These are phyloP conservation scores for Tuber microsphaerosporum DNA, from an alignment of 495 filamentous ascomycete genomes.

Conservation along the genomic window DNA sequence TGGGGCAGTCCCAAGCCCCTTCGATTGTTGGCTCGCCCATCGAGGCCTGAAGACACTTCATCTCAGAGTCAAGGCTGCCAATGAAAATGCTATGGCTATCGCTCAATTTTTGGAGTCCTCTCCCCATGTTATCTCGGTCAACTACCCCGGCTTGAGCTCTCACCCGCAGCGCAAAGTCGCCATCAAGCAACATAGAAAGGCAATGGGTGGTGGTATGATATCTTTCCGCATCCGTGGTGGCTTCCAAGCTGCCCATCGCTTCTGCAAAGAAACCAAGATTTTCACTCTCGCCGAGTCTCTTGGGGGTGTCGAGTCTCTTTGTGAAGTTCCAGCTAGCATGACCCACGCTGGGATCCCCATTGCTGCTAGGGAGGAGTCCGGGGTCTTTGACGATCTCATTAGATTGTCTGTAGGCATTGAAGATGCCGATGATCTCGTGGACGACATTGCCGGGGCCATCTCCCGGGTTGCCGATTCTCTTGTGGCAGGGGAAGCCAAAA, in stretches of 20 bases:
- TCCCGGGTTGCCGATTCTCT: constrained; percentile 61
- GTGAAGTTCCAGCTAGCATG: constrained; percentile 89
- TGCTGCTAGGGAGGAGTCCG: constrained; percentile 80
- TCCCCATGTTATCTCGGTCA: constrained; percentile 77
- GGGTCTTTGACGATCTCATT: constrained; percentile 96
- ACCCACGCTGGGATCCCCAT: constrained; percentile 91
- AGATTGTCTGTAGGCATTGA: constrained; percentile 90
- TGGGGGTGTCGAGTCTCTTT: constrained; percentile 85
- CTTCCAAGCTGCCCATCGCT: constrained; percentile 74
- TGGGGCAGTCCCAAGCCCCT: constrained; percentile 85
- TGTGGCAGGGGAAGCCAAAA: constrained; percentile 40
- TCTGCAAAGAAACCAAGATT: constrained; percentile 82
- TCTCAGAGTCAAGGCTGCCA: constrained; percentile 77
- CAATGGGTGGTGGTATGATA: constrained; percentile 95
- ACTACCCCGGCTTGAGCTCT: constrained; percentile 85
- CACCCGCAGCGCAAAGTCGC: constrained; percentile 82
- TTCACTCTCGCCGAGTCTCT: constrained; percentile 91
- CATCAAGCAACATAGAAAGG: constrained; percentile 81
- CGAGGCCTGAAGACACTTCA: constrained; percentile 95
- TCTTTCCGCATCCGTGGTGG: constrained; percentile 91
- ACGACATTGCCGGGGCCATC: constrained; percentile 77
- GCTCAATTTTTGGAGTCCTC: constrained; percentile 70
- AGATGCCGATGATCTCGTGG: constrained; percentile 74
- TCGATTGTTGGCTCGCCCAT: constrained; percentile 99
- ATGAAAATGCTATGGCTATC: constrained; percentile 69